A percentile compares a stretch with the other conserved stretches of the same genome.
Conservation (phyloP, 306 rosid genomes). For the Malus sylvestris region DNA sequence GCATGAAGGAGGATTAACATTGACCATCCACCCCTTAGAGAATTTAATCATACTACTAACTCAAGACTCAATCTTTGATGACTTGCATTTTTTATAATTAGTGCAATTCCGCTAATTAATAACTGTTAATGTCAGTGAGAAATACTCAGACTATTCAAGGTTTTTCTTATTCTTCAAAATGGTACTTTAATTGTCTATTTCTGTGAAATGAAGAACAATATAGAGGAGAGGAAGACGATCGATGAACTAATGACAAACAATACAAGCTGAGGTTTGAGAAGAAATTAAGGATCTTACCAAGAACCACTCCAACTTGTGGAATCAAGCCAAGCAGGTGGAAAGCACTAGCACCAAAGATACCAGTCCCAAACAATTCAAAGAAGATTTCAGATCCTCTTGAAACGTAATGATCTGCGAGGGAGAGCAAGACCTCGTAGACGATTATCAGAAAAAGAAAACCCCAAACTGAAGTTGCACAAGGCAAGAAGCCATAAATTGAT, state of each 20-base stretch:
- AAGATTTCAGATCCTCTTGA: slow-evolving; percentile 23
- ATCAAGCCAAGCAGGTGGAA: slow-evolving; percentile 29
- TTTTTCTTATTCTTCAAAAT: background rate
- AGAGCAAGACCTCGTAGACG: slow-evolving; percentile 26
- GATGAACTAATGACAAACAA: background rate
- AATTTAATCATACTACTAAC: no score
- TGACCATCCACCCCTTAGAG: no score
- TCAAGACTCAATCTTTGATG: no score
- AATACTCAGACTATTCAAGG: no score
- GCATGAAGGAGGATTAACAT: no score
- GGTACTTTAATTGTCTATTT: background rate
- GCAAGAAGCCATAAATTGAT: slow-evolving; percentile 31
- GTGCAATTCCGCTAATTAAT: no score
- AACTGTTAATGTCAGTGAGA: no score
- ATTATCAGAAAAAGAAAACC: slow-evolving; percentile 29
- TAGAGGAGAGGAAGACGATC: background rate
- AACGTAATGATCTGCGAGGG: slow-evolving; percentile 16
- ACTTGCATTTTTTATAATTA: no score
- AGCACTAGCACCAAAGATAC: slow-evolving; percentile 26
- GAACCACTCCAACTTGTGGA: slow-evolving; percentile 22
- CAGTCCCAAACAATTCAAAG: slow-evolving; percentile 30
- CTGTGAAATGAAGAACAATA: background rate
- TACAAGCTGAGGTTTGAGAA: background rate
- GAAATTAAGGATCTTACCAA: slow-evolving; percentile 16
- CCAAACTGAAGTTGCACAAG: slow-evolving; percentile 27